Conservation (phyloP, 2,329 filamentous ascomycete species). For the Cylindrodendrum hubeiense region DNA sequence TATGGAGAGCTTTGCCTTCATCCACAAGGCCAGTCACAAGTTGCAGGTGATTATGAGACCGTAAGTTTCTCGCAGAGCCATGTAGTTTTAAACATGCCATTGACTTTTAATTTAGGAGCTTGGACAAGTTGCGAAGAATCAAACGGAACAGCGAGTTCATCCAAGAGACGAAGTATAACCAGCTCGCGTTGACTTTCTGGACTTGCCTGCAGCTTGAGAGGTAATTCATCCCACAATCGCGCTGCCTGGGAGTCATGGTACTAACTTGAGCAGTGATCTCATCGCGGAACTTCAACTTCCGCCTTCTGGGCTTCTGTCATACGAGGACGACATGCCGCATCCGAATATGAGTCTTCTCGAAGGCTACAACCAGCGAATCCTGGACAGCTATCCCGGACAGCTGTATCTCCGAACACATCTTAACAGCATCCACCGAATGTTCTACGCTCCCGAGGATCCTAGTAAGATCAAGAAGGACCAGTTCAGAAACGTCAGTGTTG, state of each 20-base stretch:
- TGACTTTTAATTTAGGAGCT: slow-evolving; percentile 53
- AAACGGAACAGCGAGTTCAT: slow-evolving; percentile 54
- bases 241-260: not conserved
- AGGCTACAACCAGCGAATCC: slow-evolving; percentile 60
- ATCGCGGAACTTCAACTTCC: slow-evolving; percentile 83
- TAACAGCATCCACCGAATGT: slow-evolving; percentile 71
- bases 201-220: slow-evolving; percentile 93
- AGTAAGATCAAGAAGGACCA: slow-evolving; percentile 51
- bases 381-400: slow-evolving; percentile 72
- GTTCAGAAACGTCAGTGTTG: slow-evolving; percentile 60
- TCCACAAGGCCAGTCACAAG: slow-evolving; percentile 67
- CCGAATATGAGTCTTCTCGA: slow-evolving; percentile 66
- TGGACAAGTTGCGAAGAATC: slow-evolving; percentile 61
- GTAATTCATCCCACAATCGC: slow-evolving; percentile 57
- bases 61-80: slow-evolving; percentile 58
- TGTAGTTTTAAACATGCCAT: not conserved
- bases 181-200: slow-evolving; percentile 86
- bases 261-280: slow-evolving; percentile 76
- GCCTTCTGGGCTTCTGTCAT: slow-evolving; percentile 71
- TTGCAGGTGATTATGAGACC: slow-evolving; percentile 82
- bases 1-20: slow-evolving; percentile 81
- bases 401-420: slow-evolving; percentile 74
- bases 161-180: slow-evolving; percentile 64
- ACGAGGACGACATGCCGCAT: slow-evolving; percentile 74
- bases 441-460: slow-evolving; percentile 62